Evolutionary conservation across 2,329 filamentous ascomycete species (phyloP).

Genomic region (Metarhizium guizhouense): DNA sequence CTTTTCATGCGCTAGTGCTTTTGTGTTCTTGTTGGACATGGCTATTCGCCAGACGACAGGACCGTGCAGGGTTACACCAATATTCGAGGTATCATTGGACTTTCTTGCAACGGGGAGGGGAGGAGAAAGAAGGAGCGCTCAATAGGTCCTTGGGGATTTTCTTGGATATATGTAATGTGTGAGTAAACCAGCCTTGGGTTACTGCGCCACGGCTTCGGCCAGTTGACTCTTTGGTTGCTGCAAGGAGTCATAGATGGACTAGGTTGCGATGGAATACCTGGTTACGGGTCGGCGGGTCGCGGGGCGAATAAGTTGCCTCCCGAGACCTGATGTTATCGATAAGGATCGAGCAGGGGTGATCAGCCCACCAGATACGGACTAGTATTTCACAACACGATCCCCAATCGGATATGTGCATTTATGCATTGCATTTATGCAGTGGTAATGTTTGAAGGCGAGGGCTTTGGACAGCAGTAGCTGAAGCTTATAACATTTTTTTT

Average conservation of each 20-base stretch:
- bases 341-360: background rate
- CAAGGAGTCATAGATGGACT: background rate
- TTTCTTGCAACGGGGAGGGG: background rate
- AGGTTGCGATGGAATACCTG: background rate
- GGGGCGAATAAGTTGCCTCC: background rate
- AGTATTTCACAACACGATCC: background rate
- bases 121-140: background rate
- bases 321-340: constrained; percentile 6
- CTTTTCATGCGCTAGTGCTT: constrained; percentile 65
- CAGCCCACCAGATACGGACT: too few relatives aligned
- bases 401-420: constrained; percentile 2
- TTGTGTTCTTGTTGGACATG: constrained; percentile 48
- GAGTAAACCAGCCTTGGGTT: background rate
- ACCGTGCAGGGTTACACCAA: constrained; percentile 11
- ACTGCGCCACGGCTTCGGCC: constrained; percentile 5
- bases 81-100: constrained; percentile 22
- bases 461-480: too few relatives aligned
- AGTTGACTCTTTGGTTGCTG: constrained; percentile 6
- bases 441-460: too few relatives aligned
- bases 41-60: constrained; percentile 16
- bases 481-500: too few relatives aligned
- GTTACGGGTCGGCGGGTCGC: background rate
- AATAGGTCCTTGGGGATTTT: background rate
- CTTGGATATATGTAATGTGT: background rate
- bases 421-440: background rate